Evolutionary conservation across 176 grass and related monocot genomes (phyloP).

Genomic region (Zea mays): DNA sequence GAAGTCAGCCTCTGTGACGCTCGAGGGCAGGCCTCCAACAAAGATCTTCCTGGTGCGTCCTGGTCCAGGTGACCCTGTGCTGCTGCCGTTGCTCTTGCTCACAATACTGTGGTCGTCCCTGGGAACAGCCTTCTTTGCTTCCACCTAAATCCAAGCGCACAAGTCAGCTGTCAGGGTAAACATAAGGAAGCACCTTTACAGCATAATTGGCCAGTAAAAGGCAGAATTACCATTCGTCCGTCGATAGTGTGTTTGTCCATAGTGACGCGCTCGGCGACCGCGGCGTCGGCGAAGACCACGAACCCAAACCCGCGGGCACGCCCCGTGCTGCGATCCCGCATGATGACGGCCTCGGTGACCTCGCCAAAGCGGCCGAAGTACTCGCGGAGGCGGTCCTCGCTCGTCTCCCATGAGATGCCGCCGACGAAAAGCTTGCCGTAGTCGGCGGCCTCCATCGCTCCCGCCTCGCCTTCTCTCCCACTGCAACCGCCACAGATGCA

Average conservation of each 20-base stretch:
- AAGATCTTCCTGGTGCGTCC: not conserved
- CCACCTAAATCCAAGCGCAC: not conserved
- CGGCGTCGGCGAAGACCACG: conserved; percentile 67
- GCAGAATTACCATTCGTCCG: conserved; percentile 72
- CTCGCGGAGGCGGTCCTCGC: conserved; percentile 80
- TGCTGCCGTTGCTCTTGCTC: not conserved
- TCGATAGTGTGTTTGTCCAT: conserved; percentile 95
- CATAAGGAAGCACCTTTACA: conserved; percentile 1
- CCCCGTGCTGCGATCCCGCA: conserved; percentile 85
- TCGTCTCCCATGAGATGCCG: conserved; percentile 97
- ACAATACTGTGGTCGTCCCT: not conserved
- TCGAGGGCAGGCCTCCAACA: not conserved
- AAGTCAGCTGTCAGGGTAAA: conserved; percentile 9
- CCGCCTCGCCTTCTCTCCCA: conserved; percentile 24
- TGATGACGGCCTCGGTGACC: conserved; percentile 90
- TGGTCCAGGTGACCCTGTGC: not conserved
- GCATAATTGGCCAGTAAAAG: conserved; percentile 5
- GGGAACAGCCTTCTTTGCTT: not conserved
- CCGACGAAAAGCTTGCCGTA: conserved; percentile 94
- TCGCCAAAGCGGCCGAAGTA: conserved; percentile 87
- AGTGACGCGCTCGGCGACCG: conserved; percentile 68
- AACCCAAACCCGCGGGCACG: conserved; percentile 93
- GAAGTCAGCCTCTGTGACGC: not conserved
- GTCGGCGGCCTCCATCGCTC: conserved; percentile 70
- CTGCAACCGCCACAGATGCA: conserved; percentile 40